A percentile compares a stretch with the other conserved stretches of the same genome.
These are phyloP conservation scores for Trametes versicolor DNA, from an alignment of 1,284 basidiomycete species.

Conservation along the genomic window DNA sequence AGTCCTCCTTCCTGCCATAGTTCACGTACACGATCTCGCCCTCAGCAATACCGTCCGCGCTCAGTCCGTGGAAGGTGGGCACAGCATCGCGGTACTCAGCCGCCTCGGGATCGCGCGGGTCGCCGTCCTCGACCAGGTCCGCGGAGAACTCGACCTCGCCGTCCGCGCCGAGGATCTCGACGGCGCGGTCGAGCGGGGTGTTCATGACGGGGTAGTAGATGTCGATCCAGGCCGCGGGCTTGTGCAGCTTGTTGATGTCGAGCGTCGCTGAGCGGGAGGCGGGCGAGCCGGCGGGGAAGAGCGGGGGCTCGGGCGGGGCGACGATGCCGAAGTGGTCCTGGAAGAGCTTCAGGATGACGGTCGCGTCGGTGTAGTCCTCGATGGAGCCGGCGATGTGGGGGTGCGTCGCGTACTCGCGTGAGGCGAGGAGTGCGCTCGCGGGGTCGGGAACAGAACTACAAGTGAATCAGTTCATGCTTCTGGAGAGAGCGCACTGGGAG, in stretches of 20 bases:
- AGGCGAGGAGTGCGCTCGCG: conserved; percentile 63
- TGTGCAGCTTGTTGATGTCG: conserved; percentile 53
- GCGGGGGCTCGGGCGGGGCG: conserved; percentile 51
- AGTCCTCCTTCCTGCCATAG: conserved; percentile 77
- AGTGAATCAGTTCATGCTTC: not conserved
- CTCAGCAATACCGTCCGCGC: conserved; percentile 67
- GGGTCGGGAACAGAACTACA: conserved; percentile 65
- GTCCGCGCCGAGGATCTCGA: conserved; percentile 67
- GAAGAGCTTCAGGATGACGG: conserved; percentile 68
- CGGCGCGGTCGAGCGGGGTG: conserved; percentile 69
- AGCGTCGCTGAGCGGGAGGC: conserved; percentile 74
- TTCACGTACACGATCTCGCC: conserved; percentile 86
- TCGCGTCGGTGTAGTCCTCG: conserved; percentile 73
- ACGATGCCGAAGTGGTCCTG: conserved; percentile 67
- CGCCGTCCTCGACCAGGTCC: conserved; percentile 74
- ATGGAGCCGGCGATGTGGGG: conserved; percentile 79
- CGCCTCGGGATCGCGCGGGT: conserved; percentile 70
- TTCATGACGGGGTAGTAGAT: conserved; percentile 88
- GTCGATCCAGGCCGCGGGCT: conserved; percentile 81
- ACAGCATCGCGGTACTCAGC: conserved; percentile 65
- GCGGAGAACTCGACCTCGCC: conserved; percentile 74
- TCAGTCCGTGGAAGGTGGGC: conserved; percentile 78
- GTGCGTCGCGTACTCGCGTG: conserved; percentile 67
- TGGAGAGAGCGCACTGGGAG: not conserved
- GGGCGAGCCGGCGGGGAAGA: conserved; percentile 72